A percentile compares a stretch with the other conserved stretches of the same genome.
These are phyloP conservation scores for Lipomyces yarrowii DNA, from an alignment of 1,139 yeast genomes.

Conservation along the genomic window DNA sequence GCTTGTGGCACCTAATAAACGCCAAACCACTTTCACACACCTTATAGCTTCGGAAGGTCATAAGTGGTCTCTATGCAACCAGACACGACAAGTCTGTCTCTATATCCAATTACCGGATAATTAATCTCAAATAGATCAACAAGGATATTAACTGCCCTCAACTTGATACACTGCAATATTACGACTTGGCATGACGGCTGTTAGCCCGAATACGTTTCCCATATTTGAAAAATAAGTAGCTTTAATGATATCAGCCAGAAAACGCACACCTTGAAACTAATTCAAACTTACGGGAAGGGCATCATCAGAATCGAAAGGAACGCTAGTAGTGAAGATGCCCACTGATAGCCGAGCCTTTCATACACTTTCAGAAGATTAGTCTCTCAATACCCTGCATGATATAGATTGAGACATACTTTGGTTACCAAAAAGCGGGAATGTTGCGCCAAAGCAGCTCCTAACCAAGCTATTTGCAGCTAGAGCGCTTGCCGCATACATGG, in stretches of 20 bases:
- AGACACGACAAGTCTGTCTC: background rate
- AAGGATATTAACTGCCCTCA: background rate
- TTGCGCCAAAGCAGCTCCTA: slow-evolving; percentile 46
- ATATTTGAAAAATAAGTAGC: background rate
- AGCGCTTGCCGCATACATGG: slow-evolving; percentile 75
- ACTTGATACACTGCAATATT: background rate
- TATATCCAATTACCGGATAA: background rate
- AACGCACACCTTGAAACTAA: background rate
- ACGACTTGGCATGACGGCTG: background rate
- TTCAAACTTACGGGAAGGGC: slow-evolving; percentile 64
- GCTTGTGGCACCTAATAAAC: too few relatives aligned
- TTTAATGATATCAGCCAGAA: background rate
- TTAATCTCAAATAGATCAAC: background rate
- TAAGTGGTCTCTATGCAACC: background rate
- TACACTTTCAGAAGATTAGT: slow-evolving; percentile 49
- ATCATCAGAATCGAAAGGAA: slow-evolving; percentile 78
- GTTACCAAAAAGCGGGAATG: slow-evolving; percentile 44
- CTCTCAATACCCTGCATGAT: background rate
- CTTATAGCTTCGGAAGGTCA: background rate
- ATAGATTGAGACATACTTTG: slow-evolving; percentile 32
- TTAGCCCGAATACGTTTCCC: background rate
- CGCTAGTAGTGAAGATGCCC: slow-evolving; percentile 85
- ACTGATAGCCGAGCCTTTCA: slow-evolving; percentile 66
- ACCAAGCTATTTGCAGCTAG: slow-evolving; percentile 78
- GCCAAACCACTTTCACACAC: background rate